Evolutionary conservation across 352 stramenopile genomes (phyloP).

Genomic region (Pythium plurisporium): DNA sequence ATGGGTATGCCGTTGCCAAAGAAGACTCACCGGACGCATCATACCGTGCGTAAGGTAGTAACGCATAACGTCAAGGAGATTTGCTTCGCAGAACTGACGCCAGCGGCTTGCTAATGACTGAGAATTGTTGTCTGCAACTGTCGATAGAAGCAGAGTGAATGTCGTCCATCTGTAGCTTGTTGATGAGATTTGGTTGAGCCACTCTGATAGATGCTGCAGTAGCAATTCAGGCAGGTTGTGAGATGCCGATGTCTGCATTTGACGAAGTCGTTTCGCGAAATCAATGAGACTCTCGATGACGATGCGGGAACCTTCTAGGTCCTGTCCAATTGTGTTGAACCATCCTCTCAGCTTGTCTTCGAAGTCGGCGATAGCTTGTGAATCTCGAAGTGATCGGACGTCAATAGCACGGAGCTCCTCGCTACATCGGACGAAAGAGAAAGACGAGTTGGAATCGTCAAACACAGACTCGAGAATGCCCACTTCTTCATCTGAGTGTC

Average conservation of each 20-base stretch:
- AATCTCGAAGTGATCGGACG: conserved; percentile 1
- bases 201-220: neutral
- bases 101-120: conserved; percentile 26
- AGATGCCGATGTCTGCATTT: neutral
- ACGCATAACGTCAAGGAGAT: conserved; percentile 36
- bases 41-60: conserved; percentile 42
- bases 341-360: conserved; percentile 12
- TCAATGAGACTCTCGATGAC: conserved; percentile 20
- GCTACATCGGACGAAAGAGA: neutral
- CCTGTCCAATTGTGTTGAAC: conserved; percentile 13
- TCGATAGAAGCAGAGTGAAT: conserved; percentile 50
- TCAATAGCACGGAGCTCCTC: neutral
- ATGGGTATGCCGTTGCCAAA: conserved; percentile 54
- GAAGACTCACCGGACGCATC: conserved; percentile 44
- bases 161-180: conserved; percentile 63
- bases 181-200: conserved; percentile 18
- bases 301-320: conserved; percentile 20
- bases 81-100: conserved; percentile 29
- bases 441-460: neutral
- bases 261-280: conserved; percentile 17
- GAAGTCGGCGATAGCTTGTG: neutral
- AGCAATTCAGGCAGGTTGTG: neutral
- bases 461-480: neutral
- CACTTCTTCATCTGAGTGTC: neutral
- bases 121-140: conserved; percentile 6